Percentiles rank a stretch among this genome's conserved stretches.
These are phyloP conservation scores for Plasmodium relictum DNA, from an alignment of 169 alveolate species.

Conservation along the genomic window DNA sequence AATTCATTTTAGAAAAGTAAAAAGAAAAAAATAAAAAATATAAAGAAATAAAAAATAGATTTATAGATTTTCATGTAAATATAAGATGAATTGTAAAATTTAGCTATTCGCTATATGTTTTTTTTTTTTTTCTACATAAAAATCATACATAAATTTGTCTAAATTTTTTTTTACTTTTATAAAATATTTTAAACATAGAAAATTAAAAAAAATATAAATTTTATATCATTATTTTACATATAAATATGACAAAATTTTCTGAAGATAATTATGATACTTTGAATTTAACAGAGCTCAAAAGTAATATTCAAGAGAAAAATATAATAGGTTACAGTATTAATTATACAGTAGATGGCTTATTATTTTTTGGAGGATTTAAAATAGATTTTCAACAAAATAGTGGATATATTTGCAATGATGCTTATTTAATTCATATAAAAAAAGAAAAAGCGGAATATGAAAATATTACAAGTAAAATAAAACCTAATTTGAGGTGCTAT, in stretches of 20 bases:
- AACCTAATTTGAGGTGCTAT: slow-evolving; percentile 52
- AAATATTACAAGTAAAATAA: slow-evolving; percentile 25
- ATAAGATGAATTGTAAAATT: not conserved
- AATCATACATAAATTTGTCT: not conserved
- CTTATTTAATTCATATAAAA: slow-evolving; percentile 50
- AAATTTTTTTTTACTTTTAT: slow-evolving; percentile 1
- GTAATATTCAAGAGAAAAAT: slow-evolving; percentile 39
- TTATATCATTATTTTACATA: not conserved
- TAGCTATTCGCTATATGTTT: not conserved
- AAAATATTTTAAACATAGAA: not conserved
- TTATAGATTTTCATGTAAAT: too few relatives aligned
- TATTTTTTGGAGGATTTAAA: slow-evolving; percentile 71
- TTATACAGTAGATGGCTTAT: slow-evolving; percentile 45
- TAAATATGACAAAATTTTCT: slow-evolving; percentile 53
- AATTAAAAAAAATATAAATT: not conserved
- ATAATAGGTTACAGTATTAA: slow-evolving; percentile 61
- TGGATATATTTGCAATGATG: slow-evolving; percentile 54
- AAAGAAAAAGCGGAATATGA: slow-evolving; percentile 61
- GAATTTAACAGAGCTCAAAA: slow-evolving; percentile 67
- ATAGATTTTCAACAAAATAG: slow-evolving; percentile 18
- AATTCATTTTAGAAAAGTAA: not conserved
- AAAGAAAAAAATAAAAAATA: not conserved
- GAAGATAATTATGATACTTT: slow-evolving; percentile 50
- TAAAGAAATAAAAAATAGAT: too few relatives aligned
- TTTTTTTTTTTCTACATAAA: not conserved